Evolutionary conservation across 163 green algal species (phyloP).

Genomic region (Scenedesmus sp.): DNA sequence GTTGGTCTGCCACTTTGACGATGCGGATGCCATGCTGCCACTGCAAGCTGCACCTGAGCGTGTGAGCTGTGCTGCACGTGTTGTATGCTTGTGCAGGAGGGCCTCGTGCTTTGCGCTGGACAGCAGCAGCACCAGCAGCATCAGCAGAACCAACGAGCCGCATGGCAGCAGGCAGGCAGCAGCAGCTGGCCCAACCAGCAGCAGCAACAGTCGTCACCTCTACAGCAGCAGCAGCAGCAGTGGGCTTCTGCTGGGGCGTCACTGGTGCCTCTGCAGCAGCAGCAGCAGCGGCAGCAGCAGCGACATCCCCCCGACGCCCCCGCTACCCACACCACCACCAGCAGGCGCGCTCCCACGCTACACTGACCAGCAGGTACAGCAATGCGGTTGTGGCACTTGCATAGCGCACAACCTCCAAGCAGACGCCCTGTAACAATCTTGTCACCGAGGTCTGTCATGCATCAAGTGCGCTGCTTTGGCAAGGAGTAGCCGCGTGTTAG

Average conservation of each 20-base stretch:
- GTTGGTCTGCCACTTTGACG: no score
- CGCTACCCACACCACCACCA: neutral
- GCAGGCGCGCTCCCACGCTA: neutral
- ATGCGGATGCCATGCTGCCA: no score
- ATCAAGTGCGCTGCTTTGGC: no score
- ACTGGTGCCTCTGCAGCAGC: neutral
- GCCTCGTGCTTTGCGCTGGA: neutral
- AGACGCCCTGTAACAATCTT: neutral
- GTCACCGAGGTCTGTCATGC: no score
- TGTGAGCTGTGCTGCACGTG: neutral
- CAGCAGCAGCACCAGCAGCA: slow-evolving; percentile 25
- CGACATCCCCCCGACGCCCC: neutral
- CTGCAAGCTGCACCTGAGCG: neutral
- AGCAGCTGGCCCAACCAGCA: neutral
- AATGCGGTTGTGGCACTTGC: neutral
- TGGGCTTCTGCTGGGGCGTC: no score
- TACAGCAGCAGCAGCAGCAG: slow-evolving; percentile 20
- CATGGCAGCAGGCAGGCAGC: neutral
- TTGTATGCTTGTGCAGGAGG: neutral
- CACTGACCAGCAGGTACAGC: neutral
- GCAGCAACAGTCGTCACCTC: neutral
- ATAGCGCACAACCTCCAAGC: neutral
- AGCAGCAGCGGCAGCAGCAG: neutral
- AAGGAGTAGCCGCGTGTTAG: no score
- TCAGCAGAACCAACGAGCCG: no score